Evolutionary conservation across 352 stramenopile species (phyloP), one percentile per base, ranked within the genome.

Genomic region (Phytophthora boehmeriae): DNA sequence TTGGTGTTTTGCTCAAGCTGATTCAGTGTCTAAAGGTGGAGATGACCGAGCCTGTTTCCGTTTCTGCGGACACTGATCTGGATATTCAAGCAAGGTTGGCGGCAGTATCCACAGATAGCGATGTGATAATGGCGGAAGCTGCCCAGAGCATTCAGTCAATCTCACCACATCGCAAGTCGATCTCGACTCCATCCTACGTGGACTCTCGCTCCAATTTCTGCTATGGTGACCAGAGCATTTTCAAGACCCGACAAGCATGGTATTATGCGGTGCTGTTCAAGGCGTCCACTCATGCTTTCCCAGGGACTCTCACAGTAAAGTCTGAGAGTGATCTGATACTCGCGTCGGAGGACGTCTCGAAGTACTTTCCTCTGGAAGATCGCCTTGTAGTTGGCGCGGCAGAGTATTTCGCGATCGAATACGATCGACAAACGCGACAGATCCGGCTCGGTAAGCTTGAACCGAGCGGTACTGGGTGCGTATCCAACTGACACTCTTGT

Each of bases 261-360:
- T 74, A 88, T 63, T 95, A 95, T 32, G 86, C 83, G 0, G 83
- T 92, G 39, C 58, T 95, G 0, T 88, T 89, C 47, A 85, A 82
- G 48, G 68, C 79, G 0, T 65, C 83, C 2, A 86, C 80, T 1
- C 63, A 78, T 2, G 48, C 58, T 13, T 77, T 93, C 17, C 80
- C 84, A 20, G 80, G 81, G 28, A 69, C 56, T 0, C 41, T 95
- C 11, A 55, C 52, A 11, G 54, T 93, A 17, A 78, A 66, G 25
- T 75, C 76, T 16, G 71, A 73, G 19, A 64, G 59, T 6, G 56
- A 68, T 2, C 41, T 76, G 17, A 80, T 63, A 6, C 42, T 79
- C 2, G 60, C 49, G 13, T 86, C 78, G 16, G 70, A 80, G 25
- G 75, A 90, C 56, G 66, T 88, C 17, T 54, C 69, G 10, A 80